Evolutionary conservation across 1,284 basidiomycete genomes (phyloP).

Genomic region (Trichosporon ovoides): DNA sequence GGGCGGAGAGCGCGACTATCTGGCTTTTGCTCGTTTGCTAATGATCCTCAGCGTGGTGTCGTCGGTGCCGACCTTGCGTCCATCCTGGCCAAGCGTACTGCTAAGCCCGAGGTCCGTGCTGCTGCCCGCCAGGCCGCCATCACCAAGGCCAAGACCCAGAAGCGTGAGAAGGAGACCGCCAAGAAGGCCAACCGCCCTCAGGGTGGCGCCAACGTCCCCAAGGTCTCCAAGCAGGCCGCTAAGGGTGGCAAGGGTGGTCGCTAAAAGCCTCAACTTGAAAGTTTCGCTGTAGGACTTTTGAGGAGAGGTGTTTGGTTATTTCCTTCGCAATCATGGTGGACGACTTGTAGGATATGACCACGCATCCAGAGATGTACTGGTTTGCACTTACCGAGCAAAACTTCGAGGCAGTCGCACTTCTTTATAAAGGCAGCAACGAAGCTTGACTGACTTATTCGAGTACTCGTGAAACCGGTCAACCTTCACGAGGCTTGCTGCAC

Average conservation of each 20-base stretch:
- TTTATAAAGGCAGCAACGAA: too few relatives aligned
- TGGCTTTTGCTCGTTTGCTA: not conserved
- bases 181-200: conserved; percentile 67
- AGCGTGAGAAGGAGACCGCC: conserved; percentile 93
- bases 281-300: conserved; percentile 6
- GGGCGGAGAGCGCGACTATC: not conserved
- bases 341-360: conserved; percentile 26
- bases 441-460: not conserved
- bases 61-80: conserved; percentile 90
- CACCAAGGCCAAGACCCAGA: conserved; percentile 85
- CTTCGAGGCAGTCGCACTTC: not conserved
- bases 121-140: conserved; percentile 80
- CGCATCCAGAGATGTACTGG: conserved; percentile 24
- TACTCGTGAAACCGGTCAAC: too few relatives aligned
- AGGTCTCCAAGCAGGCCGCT: conserved; percentile 92
- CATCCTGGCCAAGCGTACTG: conserved; percentile 86
- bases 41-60: conserved; percentile 73
- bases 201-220: conserved; percentile 57
- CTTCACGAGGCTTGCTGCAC: too few relatives aligned
- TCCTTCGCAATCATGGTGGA: conserved; percentile 11
- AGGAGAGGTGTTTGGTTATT: conserved; percentile 8
- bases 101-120: conserved; percentile 77
- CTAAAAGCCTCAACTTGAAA: conserved; percentile 25
- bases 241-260: conserved; percentile 64
- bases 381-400: conserved; percentile 10